These are phyloP conservation scores for Peltaster fructicola DNA, from an alignment of 2,329 filamentous ascomycete species.

Conservation along the genomic window DNA sequence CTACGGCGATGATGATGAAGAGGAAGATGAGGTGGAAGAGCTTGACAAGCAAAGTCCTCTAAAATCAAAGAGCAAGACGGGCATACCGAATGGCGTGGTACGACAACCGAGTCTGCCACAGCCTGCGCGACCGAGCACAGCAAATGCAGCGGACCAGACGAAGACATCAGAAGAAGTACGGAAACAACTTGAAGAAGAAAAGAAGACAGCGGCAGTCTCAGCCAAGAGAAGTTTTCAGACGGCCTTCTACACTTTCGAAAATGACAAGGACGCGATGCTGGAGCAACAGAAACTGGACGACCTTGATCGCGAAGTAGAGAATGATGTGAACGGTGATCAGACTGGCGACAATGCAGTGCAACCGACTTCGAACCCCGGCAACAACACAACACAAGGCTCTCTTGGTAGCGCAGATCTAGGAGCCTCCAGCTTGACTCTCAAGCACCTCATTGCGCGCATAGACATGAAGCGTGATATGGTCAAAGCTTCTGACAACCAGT, in stretches of 20 bases:
- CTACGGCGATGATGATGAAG: constrained; percentile 54
- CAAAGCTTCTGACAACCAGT: constrained; percentile 76
- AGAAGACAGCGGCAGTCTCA: constrained; percentile 75
- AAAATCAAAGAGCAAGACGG: constrained; percentile 34
- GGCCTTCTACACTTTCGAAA: constrained; percentile 86
- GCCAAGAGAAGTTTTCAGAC: constrained; percentile 84
- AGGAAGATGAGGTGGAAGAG: constrained; percentile 24
- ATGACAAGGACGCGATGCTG: constrained; percentile 88
- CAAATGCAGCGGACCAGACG: constrained; percentile 34
- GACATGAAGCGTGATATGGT: constrained; percentile 85
- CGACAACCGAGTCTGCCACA: constrained; percentile 47
- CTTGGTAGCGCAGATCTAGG: constrained; percentile 88
- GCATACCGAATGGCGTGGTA: constrained; percentile 39
- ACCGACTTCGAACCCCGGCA: constrained; percentile 30
- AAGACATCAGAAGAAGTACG: constrained; percentile 75
- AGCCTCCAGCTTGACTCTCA: constrained; percentile 85
- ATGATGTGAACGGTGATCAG: constrained; percentile 62
- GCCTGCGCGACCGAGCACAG: constrained; percentile 40
- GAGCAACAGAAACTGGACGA: constrained; percentile 96
- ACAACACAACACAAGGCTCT: constrained; percentile 59
- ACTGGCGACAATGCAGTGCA: constrained; percentile 33
- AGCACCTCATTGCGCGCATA: constrained; percentile 90
- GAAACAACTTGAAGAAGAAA: constrained; percentile 82
- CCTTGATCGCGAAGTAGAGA: constrained; percentile 87
- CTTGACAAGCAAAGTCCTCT: constrained; percentile 29